Base-by-base conservation (phyloP, 1,139 yeast species). In the Candida sp. region DNA sequence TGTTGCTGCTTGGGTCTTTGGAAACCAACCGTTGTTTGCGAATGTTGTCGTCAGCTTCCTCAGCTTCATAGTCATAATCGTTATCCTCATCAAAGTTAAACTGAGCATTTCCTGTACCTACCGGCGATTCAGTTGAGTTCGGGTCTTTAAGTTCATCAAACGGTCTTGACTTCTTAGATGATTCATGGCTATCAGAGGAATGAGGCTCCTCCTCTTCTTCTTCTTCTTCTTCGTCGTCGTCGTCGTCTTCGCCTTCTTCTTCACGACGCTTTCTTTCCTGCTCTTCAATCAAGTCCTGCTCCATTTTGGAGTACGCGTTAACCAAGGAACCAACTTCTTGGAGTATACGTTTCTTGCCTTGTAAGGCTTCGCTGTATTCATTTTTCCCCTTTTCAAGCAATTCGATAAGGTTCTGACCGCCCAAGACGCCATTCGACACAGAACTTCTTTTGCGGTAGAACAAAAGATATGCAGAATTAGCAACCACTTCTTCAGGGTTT, bases 401-500 rank as follows among this genome's bases (percentile, higher is more conserved):
- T 17, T 63, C 59, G 34, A 62, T 62, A 45, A 77, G 62, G 5
- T 61, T 56, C 1, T 60, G 60, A 1, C 80, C 78, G 2, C 81
- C 88, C 33, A 77, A 64, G 9, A 66, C 63, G 4, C 56, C 60
- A 8, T 55, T 31, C n/a, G 58, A 37, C 2, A 62, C 22, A 3
- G 42, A 25, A 23, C 49, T 47, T 56, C 93, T 77, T 52, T 85
- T 85, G 51, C 96, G 79, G 68, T 94, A 94, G 62, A 94, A 94
- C 49, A 94, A 71, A 56, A 94, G 72, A 65, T 94, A 94, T 0
- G 99, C 99, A 3, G 96, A 91, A 3, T 91, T 86, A 2, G 87
- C 78, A n/a, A 93, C 74, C 8, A 86, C 69, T 42, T 84, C 81
- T 30, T 77, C 77, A 0, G 96, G 89, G 49, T 83, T 80, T 0